phyloP scores from a whole-genome alignment of 78 protist species.

The Dictyostelium intermedium region DNA sequence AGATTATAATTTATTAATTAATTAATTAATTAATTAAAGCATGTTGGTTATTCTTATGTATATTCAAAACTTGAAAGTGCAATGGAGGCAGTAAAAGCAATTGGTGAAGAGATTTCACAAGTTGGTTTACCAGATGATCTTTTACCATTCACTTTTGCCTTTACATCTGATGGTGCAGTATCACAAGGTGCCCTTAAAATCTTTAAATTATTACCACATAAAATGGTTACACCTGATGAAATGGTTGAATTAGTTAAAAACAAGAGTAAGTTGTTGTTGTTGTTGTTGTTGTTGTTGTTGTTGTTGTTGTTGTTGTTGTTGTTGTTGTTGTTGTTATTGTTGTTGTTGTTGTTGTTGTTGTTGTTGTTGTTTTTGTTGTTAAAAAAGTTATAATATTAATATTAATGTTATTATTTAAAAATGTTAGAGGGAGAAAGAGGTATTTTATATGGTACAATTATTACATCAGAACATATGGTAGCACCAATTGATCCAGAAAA shows the following conservation, averaged over 20 bases:
- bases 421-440: conserved; percentile 65
- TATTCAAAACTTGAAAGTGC: conserved; percentile 82
- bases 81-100: conserved; percentile 78
- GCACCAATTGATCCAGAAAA: conserved; percentile 76
- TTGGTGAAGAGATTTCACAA: conserved; percentile 85
- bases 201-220: conserved; percentile 87
- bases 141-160: conserved; percentile 86
- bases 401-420: neutral
- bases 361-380: neutral
- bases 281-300: neutral
- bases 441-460: conserved; percentile 72
- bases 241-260: conserved; percentile 72
- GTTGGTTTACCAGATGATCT: conserved; percentile 87
- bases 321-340: neutral
- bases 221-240: conserved; percentile 82
- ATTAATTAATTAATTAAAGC: neutral
- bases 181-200: conserved; percentile 90
- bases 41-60: conserved; percentile 82
- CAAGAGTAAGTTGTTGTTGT: conserved; percentile 24
- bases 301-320: neutral
- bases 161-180: conserved; percentile 89
- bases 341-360: neutral
- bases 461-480: conserved; percentile 71
- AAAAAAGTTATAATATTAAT: no score
- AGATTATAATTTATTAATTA: neutral